A percentile compares a stretch with the other conserved stretches of the same genome.
These are phyloP conservation scores for Krasilnikovozyma curviuscula DNA, from an alignment of 768 basidiomycete species.

Conservation along the genomic window DNA sequence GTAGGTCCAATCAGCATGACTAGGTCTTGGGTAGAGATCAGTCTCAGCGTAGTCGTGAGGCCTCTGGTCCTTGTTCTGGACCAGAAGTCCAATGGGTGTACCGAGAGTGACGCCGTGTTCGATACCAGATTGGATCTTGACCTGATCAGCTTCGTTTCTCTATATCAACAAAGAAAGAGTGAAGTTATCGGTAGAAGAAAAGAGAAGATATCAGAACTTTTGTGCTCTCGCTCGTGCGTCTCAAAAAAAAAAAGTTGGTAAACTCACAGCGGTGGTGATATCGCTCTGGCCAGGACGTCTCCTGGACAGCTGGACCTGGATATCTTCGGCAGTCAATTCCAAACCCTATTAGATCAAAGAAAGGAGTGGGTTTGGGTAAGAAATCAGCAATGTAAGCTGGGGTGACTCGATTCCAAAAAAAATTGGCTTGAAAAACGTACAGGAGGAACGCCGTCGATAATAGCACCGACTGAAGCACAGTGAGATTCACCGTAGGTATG, in stretches of 20 bases:
- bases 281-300: constrained; percentile 89
- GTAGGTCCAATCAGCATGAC: constrained; percentile 96
- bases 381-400: background rate
- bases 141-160: constrained; percentile 90
- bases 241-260: background rate
- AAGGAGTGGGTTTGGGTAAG: background rate
- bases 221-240: background rate
- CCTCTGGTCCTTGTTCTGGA: constrained; percentile 93
- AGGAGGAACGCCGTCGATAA: constrained; percentile 92
- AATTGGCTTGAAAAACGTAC: constrained; percentile 32
- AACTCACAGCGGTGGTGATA: constrained; percentile 76
- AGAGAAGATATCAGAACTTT: background rate
- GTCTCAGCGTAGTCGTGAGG: constrained; percentile 98
- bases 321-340: constrained; percentile 54
- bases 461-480: constrained; percentile 88
- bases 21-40: constrained; percentile 87
- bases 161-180: constrained; percentile 22
- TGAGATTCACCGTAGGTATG: constrained; percentile 98
- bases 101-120: constrained; percentile 91
- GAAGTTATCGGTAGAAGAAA: background rate
- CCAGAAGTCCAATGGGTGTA: constrained; percentile 89
- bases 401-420: background rate
- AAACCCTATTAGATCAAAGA: constrained; percentile 44
- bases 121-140: constrained; percentile 77
- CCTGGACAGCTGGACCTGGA: constrained; percentile 77